phyloP scores from a whole-genome alignment of 352 stramenopile genomes.

The Phytophthora multivora region DNA sequence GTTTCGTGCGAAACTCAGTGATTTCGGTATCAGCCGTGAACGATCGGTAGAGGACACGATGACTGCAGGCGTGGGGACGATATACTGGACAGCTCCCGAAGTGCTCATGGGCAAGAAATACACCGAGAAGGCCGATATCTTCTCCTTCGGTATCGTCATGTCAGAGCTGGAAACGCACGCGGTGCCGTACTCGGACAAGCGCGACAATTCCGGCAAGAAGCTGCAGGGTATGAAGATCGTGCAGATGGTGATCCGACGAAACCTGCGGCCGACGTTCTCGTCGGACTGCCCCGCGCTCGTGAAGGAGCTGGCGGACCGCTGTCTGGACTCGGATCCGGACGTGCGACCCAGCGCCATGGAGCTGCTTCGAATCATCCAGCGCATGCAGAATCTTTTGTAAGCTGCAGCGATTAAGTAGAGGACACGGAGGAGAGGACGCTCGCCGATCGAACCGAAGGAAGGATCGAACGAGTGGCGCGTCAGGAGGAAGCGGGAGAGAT shows the following conservation, averaged over 20 bases:
- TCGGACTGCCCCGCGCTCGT: conserved; percentile 56
- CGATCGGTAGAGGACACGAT: conserved; percentile 82
- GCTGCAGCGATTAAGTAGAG: conserved; percentile 19
- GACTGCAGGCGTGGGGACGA: conserved; percentile 81
- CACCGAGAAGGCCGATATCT: conserved; percentile 86
- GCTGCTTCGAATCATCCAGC: conserved; percentile 70
- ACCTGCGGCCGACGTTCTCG: conserved; percentile 70
- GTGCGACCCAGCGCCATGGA: conserved; percentile 69
- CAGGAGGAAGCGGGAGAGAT: neutral
- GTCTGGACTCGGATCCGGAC: conserved; percentile 71
- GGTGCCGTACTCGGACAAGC: conserved; percentile 84
- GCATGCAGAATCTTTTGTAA: conserved; percentile 64
- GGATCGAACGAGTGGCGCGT: conserved; percentile 30
- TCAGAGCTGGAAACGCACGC: conserved; percentile 80
- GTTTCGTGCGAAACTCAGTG: conserved; percentile 70
- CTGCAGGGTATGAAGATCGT: conserved; percentile 87
- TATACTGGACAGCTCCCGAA: conserved; percentile 85
- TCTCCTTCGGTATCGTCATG: conserved; percentile 84
- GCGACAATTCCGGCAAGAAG: conserved; percentile 71
- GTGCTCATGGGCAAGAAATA: conserved; percentile 87
- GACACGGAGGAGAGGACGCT: conserved; percentile 17
- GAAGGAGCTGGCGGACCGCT: conserved; percentile 62
- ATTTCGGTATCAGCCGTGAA: conserved; percentile 83
- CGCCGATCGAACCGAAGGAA: conserved; percentile 27
- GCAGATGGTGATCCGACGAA: conserved; percentile 78